Base-by-base conservation (phyloP, 441 rosid genomes). In the Pelargonium citronellum region DNA sequence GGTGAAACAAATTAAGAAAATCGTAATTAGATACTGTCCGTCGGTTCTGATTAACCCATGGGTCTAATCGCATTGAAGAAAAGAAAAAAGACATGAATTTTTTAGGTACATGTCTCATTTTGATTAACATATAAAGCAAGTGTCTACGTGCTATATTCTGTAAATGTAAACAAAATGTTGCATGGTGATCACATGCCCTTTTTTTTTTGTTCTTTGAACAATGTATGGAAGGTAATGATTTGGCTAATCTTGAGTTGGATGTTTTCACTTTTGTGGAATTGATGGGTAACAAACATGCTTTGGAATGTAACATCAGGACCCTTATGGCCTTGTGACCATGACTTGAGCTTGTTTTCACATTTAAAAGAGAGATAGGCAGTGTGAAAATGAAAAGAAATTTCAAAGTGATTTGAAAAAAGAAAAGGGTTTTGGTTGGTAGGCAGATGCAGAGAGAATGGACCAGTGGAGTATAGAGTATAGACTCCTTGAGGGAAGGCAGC, bases 401-500 rank as follows among this genome's bases (percentile, higher is more conserved):
- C 53, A 47, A 47, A 47, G 53, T 47, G 53, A 47, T 47, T 11
- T 47, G 53, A 47, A 47, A 47, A 47, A 8, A 2, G 53, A 13
- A 13, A 2, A 2, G n/a, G 4, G 3, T 47, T 9, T 11, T 47
- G 3, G 53, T 27, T 27, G 30, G 30, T 27, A 27, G 30, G 30
- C 2, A 27, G 30, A 27, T 27, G 30, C 30, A 27, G 30, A 27
- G 30, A 2, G 30, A 27, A 27, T 27, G 30, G 30, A 27, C 30
- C 30, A 27, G 53, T 47, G 53, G 53, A 47, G 53, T 2, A 47
- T 2, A 11, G 53, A 47, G 49, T 44, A 8, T 8, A 2, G 49
- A 44, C n/a, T 47, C 53, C 53, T 47, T 47, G 53, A 47, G 10
- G 53, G 53, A 47, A 27, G 53, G 53, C 53, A 47, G 53, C 53